A percentile compares a stretch with the other conserved stretches of the same genome.
Conservation (phyloP, 352 stramenopile species). For the Phytophthora brassicae region DNA sequence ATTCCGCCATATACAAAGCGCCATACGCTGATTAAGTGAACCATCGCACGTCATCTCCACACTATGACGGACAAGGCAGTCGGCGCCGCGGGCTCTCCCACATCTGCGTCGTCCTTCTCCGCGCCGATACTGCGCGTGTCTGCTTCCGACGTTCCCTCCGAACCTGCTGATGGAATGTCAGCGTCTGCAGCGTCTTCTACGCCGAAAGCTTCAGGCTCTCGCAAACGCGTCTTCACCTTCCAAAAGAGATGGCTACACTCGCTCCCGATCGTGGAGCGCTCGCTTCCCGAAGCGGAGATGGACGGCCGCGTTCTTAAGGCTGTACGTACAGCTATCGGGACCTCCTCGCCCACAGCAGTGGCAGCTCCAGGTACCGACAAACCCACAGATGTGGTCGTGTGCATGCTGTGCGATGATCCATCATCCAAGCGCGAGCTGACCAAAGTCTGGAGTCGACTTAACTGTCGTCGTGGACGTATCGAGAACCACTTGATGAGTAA, state of each 20-base stretch:
- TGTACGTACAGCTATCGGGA: background rate
- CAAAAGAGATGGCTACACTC: constrained; percentile 79
- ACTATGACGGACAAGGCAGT: constrained; percentile 27
- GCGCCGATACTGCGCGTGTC: constrained; percentile 10
- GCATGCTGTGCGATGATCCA: constrained; percentile 79
- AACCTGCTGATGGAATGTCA: constrained; percentile 4
- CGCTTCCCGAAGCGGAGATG: constrained; percentile 42
- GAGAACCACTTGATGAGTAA: constrained; percentile 83
- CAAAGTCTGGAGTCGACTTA: constrained; percentile 76
- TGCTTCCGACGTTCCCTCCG: constrained; percentile 1
- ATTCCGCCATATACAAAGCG: constrained; percentile 16
- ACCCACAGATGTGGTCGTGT: constrained; percentile 61
- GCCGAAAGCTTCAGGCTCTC: constrained; percentile 15
- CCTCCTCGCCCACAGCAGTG: constrained; percentile 11
- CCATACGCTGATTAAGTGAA: background rate
- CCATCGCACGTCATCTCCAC: background rate
- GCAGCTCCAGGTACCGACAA: constrained; percentile 15
- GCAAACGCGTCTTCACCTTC: constrained; percentile 82
- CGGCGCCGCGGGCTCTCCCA: constrained; percentile 20
- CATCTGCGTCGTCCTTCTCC: constrained; percentile 20
- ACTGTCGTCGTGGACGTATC: constrained; percentile 73
- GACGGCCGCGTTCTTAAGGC: constrained; percentile 35
- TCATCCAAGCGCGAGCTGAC: constrained; percentile 52
- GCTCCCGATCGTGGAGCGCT: constrained; percentile 77
- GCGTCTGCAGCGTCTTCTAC: constrained; percentile 13